These are phyloP conservation scores for Wickerhamomyces pijperi DNA, from an alignment of 805 yeast genomes.

Conservation along the genomic window DNA sequence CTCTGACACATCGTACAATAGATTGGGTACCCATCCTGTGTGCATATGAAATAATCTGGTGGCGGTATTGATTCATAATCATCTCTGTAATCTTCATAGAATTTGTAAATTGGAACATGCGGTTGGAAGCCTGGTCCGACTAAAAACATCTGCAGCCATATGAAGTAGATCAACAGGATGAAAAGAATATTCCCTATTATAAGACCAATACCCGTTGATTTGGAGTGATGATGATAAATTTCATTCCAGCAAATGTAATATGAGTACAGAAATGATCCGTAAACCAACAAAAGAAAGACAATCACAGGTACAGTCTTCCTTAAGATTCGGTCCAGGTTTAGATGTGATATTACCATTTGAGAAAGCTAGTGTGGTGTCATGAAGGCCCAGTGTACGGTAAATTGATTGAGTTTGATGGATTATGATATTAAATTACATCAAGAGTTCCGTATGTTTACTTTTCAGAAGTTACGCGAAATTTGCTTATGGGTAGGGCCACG, in stretches of 20 bases:
- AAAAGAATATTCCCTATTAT: constrained; percentile 21
- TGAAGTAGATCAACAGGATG: constrained; percentile 13
- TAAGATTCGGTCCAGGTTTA: background rate
- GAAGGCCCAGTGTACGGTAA: no score
- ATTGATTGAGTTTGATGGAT: no score
- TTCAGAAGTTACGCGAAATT: no score
- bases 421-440: no score
- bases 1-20: constrained; percentile 66
- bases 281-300: constrained; percentile 5
- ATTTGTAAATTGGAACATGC: constrained; percentile 25
- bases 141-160: constrained; percentile 35
- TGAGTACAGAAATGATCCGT: constrained; percentile 16
- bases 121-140: constrained; percentile 52
- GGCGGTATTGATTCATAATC: constrained; percentile 23
- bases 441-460: no score
- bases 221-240: constrained; percentile 15
- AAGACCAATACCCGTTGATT: constrained; percentile 21
- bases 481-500: no score
- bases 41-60: constrained; percentile 59
- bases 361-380: no score
- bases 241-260: constrained; percentile 21
- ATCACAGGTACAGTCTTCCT: constrained; percentile 4
- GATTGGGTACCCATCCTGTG: constrained; percentile 59
- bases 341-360: no score
- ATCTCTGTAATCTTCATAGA: constrained; percentile 14